Evolutionary conservation across 2,329 filamentous ascomycete genomes (phyloP).

Genomic region (Colletotrichum tabaci): DNA sequence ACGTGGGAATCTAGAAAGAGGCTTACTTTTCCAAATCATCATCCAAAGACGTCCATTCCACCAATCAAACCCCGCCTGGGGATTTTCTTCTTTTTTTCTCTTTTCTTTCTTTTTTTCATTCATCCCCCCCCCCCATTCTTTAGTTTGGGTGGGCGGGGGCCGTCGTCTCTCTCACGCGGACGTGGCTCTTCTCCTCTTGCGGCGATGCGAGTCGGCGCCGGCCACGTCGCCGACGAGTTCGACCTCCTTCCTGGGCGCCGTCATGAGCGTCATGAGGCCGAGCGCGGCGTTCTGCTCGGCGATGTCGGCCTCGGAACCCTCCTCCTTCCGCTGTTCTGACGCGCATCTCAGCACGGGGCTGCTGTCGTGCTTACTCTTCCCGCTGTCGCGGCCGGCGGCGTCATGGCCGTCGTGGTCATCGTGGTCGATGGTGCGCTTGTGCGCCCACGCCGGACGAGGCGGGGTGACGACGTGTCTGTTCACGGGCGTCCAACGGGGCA

Average conservation of each 20-base stretch:
- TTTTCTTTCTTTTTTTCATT: too few relatives aligned
- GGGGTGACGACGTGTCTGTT: constrained; percentile 31
- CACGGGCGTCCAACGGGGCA: constrained; percentile 55
- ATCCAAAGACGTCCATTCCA: constrained; percentile 2
- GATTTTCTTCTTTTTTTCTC: too few relatives aligned
- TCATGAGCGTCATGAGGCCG: constrained; percentile 63
- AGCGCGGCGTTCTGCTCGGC: constrained; percentile 63
- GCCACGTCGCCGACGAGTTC: constrained; percentile 43
- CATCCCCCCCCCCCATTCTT: background rate
- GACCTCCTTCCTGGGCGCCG: constrained; percentile 35
- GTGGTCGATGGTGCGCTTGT: constrained; percentile 50
- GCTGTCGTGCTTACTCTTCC: constrained; percentile 43
- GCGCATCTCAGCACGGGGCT: constrained; percentile 42
- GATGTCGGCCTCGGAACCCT: constrained; percentile 45
- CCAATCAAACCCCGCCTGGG: too few relatives aligned
- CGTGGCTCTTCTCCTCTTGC: constrained; percentile 59
- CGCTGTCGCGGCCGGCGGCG: constrained; percentile 45
- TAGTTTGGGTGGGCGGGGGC: too few relatives aligned
- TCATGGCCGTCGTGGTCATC: constrained; percentile 48
- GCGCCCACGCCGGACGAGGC: constrained; percentile 31
- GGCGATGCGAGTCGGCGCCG: constrained; percentile 48
- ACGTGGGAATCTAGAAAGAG: constrained; percentile 24
- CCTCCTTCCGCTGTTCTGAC: constrained; percentile 27
- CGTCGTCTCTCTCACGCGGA: constrained; percentile 51
- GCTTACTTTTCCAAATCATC: constrained; percentile 2